Evolutionary conservation across 129 eudicot genomes (phyloP).

Genomic region (Silybum marianum): DNA sequence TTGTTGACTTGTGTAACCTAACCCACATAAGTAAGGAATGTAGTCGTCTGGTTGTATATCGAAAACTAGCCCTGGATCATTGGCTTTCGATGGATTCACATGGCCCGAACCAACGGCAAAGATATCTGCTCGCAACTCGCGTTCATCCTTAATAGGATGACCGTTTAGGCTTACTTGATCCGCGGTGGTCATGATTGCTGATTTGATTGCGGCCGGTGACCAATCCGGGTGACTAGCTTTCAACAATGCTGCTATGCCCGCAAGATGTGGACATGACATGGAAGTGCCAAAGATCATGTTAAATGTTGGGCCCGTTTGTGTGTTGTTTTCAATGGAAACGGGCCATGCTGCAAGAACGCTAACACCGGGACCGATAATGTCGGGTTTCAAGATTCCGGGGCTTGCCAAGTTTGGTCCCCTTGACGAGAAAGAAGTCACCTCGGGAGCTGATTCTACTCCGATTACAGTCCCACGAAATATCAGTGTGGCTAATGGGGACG

Average conservation of each 20-base stretch:
- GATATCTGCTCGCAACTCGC: conserved; percentile 28
- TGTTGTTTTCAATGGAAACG: conserved; percentile 42
- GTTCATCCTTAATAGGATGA: conserved; percentile 43
- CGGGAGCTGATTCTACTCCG: conserved; percentile 45
- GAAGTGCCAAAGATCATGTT: conserved; percentile 52
- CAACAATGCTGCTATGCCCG: conserved; percentile 56
- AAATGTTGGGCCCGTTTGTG: conserved; percentile 30
- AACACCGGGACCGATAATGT: conserved; percentile 62
- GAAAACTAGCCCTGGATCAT: conserved; percentile 47
- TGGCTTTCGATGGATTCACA: conserved; percentile 60
- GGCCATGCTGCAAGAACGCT: conserved; percentile 69
- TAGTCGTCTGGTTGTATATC: conserved; percentile 45
- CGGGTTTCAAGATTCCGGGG: conserved; percentile 61
- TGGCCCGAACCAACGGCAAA: conserved; percentile 57
- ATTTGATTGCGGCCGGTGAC: conserved; percentile 59
- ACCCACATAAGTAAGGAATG: conserved; percentile 45
- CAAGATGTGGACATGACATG: conserved; percentile 70
- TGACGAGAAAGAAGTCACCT: conserved; percentile 54
- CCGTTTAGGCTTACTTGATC: conserved; percentile 43
- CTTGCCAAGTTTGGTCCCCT: conserved; percentile 57
- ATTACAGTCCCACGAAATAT: conserved; percentile 34
- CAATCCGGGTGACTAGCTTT: conserved; percentile 51
- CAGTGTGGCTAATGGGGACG: conserved; percentile 27
- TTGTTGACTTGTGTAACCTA: conserved; percentile 44
- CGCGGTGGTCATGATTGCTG: conserved; percentile 56